A percentile compares a stretch with the other conserved stretches of the same genome.
phyloP scores from a whole-genome alignment of 192 early-diverging fungal species.

The Geranomyces variabilis region DNA sequence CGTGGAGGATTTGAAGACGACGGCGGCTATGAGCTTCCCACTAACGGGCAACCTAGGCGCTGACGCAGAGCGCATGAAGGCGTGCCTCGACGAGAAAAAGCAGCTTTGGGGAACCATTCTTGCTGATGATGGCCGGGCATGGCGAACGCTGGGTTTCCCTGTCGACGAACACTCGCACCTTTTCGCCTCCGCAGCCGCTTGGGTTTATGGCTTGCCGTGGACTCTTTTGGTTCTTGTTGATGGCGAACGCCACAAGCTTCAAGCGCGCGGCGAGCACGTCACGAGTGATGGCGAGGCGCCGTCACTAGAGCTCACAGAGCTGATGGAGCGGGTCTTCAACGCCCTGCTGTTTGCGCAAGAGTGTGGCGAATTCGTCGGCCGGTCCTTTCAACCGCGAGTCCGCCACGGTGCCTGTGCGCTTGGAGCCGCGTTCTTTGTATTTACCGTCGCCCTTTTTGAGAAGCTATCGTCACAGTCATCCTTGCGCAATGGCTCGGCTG shows the following conservation, averaged over 20 bases:
- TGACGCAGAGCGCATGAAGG: constrained; percentile 13
- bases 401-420: constrained; percentile 18
- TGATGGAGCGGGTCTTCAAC: constrained; percentile 20
- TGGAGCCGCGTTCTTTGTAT: constrained; percentile 1
- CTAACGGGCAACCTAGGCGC: constrained; percentile 5
- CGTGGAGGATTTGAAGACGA: constrained; percentile 32
- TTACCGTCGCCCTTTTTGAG: constrained; percentile 11
- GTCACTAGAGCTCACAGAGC: neutral
- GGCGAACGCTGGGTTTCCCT: constrained; percentile 29
- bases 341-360: constrained; percentile 21
- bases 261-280: neutral
- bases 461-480: neutral
- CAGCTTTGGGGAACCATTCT: constrained; percentile 11
- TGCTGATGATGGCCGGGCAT: neutral
- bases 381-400: neutral
- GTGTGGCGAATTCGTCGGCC: constrained; percentile 17
- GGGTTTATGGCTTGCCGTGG: constrained; percentile 29
- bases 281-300: neutral
- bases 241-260: constrained; percentile 4
- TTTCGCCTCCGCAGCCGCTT: constrained; percentile 2
- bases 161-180: constrained; percentile 18
- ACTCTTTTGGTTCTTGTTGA: constrained; percentile 13
- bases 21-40: neutral
- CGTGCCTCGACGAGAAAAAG: constrained; percentile 6
- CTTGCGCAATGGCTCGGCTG: neutral